Base-by-base conservation (phyloP, 805 yeast species). In the Komagataella populi region DNA sequence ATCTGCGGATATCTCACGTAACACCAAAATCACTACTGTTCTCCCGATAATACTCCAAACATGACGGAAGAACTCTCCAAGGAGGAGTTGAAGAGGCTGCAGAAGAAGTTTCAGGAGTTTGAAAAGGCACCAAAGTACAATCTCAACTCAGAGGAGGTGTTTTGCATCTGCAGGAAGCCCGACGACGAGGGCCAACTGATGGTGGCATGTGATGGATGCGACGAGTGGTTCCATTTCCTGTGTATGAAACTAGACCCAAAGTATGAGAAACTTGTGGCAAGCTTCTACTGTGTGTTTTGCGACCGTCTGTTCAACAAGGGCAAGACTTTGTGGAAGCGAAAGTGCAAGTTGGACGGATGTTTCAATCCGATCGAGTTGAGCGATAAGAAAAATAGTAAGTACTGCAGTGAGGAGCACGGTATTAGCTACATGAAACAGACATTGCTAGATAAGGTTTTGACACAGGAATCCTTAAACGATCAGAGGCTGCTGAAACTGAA, bases 131-230 rank as follows among this genome's bases (percentile, higher is more conserved):
- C 67, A 3, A 73, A 73, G 54, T 76, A 63, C 57, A 68, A 76
- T 53, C 57, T 70, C 20, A 70, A 75, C 56, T 71, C 82, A 20
- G 85, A 82, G 55, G 87, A 83, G 57, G 67, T 85, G 6, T 88
- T 73, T 59, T 89, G 97, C 62, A 66, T 82, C 0, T 89, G 97
- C 63, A 73, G 93, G 44, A 76, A 74, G 54, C 84, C 88, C 0
- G 96, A 90, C 59, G 72, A 75, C 53, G 39, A 30, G 39, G 93
- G 90, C 1, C 82, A 79, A 53, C 68, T 89, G 62, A 90, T 90
- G 97, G 84, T 90, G n/a, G 87, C 85, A 0, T 89, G 97, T 63
- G 96, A 89, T 62, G 90, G 87, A 5, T 90, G 97, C 66, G 96
- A 88, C 60, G 96, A 87, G 53, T 90, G 97, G 97, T 90, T 75